Conservation (phyloP, 768 basidiomycete species). For the Suillus luteus region DNA sequence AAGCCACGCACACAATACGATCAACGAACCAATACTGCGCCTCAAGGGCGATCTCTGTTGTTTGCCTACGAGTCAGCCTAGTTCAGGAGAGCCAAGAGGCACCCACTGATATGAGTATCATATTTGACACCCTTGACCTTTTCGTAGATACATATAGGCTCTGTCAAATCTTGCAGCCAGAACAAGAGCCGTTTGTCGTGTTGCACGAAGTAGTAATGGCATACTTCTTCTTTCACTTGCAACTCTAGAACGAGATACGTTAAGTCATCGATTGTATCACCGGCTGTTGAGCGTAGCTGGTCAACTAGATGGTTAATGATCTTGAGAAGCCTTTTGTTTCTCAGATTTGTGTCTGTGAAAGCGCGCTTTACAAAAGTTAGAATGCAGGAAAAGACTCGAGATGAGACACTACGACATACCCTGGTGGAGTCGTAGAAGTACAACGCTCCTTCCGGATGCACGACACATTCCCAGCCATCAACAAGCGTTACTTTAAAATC, state of each 20-base stretch:
- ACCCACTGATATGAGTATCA: constrained; percentile 11
- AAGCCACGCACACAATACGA: neutral
- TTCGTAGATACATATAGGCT: constrained; percentile 33
- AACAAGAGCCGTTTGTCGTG: constrained; percentile 45
- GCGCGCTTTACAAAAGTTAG: neutral
- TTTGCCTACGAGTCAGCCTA: neutral
- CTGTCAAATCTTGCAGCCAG: constrained; percentile 43
- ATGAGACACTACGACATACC: neutral
- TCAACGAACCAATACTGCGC: constrained; percentile 28
- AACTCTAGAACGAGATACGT: constrained; percentile 10
- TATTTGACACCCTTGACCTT: constrained; percentile 40
- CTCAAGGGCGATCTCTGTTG: constrained; percentile 25
- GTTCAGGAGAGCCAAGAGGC: neutral
- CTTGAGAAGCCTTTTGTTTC: neutral
- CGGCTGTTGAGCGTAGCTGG: neutral
- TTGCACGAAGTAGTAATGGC: constrained; percentile 48
- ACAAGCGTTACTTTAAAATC: neutral
- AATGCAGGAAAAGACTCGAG: neutral
- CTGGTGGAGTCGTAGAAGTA: constrained; percentile 1
- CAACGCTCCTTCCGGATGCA: constrained; percentile 12
- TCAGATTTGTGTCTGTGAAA: constrained; percentile 11
- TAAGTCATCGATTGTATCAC: neutral
- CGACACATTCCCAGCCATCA: neutral
- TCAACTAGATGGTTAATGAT: neutral
- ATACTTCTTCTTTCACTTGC: neutral